Evolutionary conservation across 441 rosid genomes (phyloP).

Genomic region (Jatropha podagrica): DNA sequence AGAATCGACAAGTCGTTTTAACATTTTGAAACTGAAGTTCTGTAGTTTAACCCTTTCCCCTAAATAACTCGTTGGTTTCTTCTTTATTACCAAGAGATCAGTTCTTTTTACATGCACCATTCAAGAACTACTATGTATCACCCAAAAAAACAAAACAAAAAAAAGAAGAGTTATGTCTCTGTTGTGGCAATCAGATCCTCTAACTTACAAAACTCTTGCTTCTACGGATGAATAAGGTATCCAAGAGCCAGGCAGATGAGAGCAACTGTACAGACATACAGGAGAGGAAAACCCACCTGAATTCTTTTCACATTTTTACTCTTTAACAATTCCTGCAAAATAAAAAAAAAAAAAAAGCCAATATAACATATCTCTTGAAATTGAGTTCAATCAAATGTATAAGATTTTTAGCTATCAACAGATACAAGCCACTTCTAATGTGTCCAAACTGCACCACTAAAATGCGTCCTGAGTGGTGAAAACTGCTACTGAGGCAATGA

Average conservation of each 20-base stretch:
- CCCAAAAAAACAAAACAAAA: not conserved
- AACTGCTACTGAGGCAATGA: not conserved
- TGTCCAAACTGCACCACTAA: not conserved
- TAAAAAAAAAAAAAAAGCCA: not conserved
- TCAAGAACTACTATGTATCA: constrained; percentile 1
- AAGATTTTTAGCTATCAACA: not conserved
- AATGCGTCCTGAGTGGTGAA: not conserved
- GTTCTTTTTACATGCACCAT: constrained; percentile 12
- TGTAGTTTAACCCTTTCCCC: no score
- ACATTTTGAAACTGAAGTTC: no score
- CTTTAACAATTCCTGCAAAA: constrained; percentile 34
- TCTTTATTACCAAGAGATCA: not conserved
- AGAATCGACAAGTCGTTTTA: no score
- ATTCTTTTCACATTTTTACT: constrained; percentile 29
- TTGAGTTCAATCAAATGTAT: not conserved
- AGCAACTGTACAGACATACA: constrained; percentile 45
- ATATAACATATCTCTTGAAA: not conserved
- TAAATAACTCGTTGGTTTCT: not conserved
- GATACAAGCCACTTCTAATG: not conserved
- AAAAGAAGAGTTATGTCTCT: not conserved
- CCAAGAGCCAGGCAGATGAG: constrained; percentile 38
- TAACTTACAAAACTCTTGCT: not conserved
- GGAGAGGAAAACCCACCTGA: constrained; percentile 48
- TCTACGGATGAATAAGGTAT: constrained; percentile 34
- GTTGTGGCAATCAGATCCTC: not conserved